Conservation (phyloP, 2,329 filamentous ascomycete genomes). For the Endocalyx cinctus region DNA sequence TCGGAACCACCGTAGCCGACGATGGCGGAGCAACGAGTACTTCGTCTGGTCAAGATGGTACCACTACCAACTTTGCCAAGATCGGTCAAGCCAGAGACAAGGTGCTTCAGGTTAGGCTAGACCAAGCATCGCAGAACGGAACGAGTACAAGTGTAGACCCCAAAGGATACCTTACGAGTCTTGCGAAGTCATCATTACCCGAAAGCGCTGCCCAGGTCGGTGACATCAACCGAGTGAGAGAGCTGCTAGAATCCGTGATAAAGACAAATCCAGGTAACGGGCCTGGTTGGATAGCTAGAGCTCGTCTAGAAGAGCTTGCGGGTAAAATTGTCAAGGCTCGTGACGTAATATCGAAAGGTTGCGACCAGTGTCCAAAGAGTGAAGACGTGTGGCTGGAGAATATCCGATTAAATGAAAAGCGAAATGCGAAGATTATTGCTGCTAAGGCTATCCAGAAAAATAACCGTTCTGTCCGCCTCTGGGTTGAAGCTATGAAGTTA, state of each 20-base stretch:
- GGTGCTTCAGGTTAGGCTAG: constrained; percentile 87
- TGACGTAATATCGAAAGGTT: constrained; percentile 82
- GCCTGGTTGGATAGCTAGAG: constrained; percentile 92
- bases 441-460: constrained; percentile 91
- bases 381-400: constrained; percentile 97
- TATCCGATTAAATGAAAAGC: constrained; percentile 84
- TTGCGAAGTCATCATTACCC: constrained; percentile 75
- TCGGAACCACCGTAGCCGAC: constrained; percentile 84
- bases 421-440: constrained; percentile 94
- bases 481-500: constrained; percentile 93
- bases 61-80: constrained; percentile 96
- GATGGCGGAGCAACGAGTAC: constrained; percentile 60
- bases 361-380: constrained; percentile 85
- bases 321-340: constrained; percentile 87
- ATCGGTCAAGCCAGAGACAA: constrained; percentile 96
- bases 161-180: constrained; percentile 89
- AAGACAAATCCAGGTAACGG: constrained; percentile 95
- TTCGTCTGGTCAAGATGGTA: constrained; percentile 62
- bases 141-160: constrained; percentile 79
- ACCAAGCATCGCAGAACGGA: constrained; percentile 75
- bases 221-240: constrained; percentile 89
- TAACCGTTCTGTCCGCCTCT: constrained; percentile 79
- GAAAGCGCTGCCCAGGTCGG: constrained; percentile 82
- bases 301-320: constrained; percentile 85
- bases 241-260: constrained; percentile 92